Evolutionary conservation across 2,329 filamentous ascomycete species (phyloP), one percentile per base, ranked within the genome.

Genomic region (Fonsecaea pedrosoi): DNA sequence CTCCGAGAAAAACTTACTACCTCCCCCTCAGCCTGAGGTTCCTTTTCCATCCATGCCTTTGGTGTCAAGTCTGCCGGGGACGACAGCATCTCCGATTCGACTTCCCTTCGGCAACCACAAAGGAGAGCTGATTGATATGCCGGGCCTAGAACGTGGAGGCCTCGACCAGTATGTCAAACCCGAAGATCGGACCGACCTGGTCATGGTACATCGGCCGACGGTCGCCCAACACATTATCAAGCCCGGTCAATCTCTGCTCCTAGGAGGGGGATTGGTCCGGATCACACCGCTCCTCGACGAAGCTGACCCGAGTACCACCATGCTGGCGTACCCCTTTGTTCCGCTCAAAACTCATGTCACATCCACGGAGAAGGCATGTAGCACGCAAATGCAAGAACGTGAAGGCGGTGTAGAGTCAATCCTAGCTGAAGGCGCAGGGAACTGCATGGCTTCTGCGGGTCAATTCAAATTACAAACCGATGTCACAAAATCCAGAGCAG

Each of bases 41-140:
- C 84, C 89, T 59, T 98, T 89, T 73, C 94, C 94, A 4, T 82
- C 87, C 15, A 94, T 98, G 86, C 94, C 94, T 1, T 80, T 96
- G 10, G 90, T 97, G 1, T 97, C 93, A 0, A 86, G 91, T 4
- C 84, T 97, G 2, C 92, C 95, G 0, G 95, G 96, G 9, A 99
- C 95, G 0, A 99, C 95, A 0, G 95, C 94, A 1, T 96, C 93
- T 0, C 95, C 95, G 0, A 98, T 99, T 72, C 90, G 95, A 34
- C 88, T 98, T 18, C 92, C 93, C 0, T 99, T 95, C 75, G 94
- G 94, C 54, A 68, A 69, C 30, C 90, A 91, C 30, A 90, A 88
- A 74, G 95, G 95, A 64, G 96, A 99, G 77, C 84, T 99, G 38
- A 92, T 99, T 73, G 95, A 99, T 76, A 84, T 99, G 13, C 95